Evolutionary conservation across 2,329 filamentous ascomycete genomes (phyloP), one percentile per base, ranked within the genome.

Genomic region (Colletotrichum tofieldiae): DNA sequence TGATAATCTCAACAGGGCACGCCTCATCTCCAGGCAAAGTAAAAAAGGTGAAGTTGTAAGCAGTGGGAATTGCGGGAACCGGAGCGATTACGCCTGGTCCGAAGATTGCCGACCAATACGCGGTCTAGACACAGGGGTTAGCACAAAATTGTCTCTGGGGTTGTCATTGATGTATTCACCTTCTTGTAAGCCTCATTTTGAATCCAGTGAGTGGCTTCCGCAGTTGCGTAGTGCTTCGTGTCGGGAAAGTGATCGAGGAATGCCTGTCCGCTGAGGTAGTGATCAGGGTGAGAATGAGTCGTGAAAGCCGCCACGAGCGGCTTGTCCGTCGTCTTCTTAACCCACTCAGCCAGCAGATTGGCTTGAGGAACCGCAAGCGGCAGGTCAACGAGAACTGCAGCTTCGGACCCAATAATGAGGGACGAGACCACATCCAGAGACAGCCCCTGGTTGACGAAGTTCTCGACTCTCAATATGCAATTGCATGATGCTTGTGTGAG

Each of bases 371-470:
- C 49, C 2, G 66, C 66, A n/a, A 73, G 16, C 1, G 71, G 66
- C 49, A 73, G 16, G n/a, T 73, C 71, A 35, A 73, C 12, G 5
- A 73, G 32, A 3, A 37, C 66, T 23, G 61, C 65, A 9, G 71
- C 71, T 39, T 70, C 29, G 6, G 71, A 70, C 16, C 71, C 65
- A 16, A 70, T 47, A n/a, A 73, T 58, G 29, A 70, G 41, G 1
- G 71, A 58, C 11, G 71, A 73, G 8, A 73, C 71, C 29, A 73
- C 23, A 18, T 73, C 71, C 12, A 73, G 14, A 8, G 71, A 73
- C 12, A 39, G 12, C 6, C 55, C 66, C 5, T 45, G 23, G 61
- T 58, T 73, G 49, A 70, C 14, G 49, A 37, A 39, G 26, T n/a
- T 61, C 29, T 70, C 61, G 14, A 70, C 55, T 8, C 8, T 35